Conservation (phyloP, 2,329 filamentous ascomycete species). For the Penicillium sp. region DNA sequence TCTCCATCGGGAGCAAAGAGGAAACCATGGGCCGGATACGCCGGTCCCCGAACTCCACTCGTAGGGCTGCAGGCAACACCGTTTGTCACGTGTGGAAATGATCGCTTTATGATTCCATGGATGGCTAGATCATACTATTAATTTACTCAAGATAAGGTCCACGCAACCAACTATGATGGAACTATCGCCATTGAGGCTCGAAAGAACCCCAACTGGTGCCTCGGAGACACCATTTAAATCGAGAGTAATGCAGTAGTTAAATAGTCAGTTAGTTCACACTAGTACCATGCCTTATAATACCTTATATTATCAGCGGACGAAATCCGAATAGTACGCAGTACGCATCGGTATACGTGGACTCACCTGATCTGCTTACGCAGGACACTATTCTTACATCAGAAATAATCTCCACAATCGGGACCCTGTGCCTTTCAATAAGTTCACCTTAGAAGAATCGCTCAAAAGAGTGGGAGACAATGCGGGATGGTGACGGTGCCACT, state of each 20-base stretch:
- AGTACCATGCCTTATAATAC: too few relatives aligned
- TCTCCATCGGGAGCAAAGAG: neutral
- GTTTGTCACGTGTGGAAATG: neutral
- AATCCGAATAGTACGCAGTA: neutral
- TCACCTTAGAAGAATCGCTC: neutral
- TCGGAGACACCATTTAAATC: too few relatives aligned
- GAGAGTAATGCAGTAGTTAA: too few relatives aligned
- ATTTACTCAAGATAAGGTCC: too few relatives aligned
- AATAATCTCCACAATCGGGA: neutral
- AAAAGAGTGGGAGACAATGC: neutral
- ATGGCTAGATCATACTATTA: too few relatives aligned
- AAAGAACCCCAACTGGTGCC: too few relatives aligned
- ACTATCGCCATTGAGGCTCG: too few relatives aligned
- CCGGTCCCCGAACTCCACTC: neutral
- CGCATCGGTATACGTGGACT: neutral
- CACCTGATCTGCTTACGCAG: neutral
- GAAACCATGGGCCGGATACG: neutral
- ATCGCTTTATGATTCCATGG: too few relatives aligned
- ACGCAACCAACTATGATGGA: too few relatives aligned
- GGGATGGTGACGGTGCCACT: neutral
- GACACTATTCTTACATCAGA: neutral
- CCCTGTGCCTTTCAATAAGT: too few relatives aligned
- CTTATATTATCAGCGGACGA: neutral
- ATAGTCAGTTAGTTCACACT: too few relatives aligned
- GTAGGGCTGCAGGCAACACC: slow-evolving; percentile 15